These are phyloP conservation scores for Iris pallida DNA, from an alignment of 116 monocot species.

Conservation along the genomic window DNA sequence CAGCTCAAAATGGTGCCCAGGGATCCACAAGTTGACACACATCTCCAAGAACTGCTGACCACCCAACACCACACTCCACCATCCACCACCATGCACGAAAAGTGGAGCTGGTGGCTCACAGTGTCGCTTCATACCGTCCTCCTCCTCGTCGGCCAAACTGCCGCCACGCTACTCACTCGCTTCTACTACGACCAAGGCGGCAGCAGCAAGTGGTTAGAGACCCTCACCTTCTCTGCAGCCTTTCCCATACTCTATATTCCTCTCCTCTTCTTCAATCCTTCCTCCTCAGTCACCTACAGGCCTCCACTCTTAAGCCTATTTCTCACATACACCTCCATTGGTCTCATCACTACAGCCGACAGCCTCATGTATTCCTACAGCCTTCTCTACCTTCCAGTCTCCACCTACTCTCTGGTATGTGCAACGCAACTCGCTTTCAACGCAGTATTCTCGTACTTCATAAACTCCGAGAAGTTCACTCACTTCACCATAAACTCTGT, in stretches of 20 bases:
- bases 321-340: conserved; percentile 11
- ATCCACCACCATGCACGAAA: background rate
- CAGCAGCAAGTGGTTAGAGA: conserved; percentile 34
- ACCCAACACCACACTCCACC: background rate
- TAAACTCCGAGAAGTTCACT: conserved; percentile 69
- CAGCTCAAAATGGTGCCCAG: too few relatives aligned
- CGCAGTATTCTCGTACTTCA: conserved; percentile 59
- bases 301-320: background rate
- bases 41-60: background rate
- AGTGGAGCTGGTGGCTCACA: conserved; percentile 24
- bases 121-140: conserved; percentile 20
- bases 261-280: conserved; percentile 4
- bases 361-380: conserved; percentile 62
- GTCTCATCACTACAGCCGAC: conserved; percentile 18
- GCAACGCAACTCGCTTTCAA: conserved; percentile 79
- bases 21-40: background rate
- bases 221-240: conserved; percentile 21
- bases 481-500: conserved; percentile 58
- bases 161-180: conserved; percentile 25
- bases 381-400: conserved; percentile 71
- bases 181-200: conserved; percentile 35
- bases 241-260: conserved; percentile 20
- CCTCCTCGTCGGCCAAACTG: conserved; percentile 26
- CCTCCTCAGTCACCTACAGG: background rate
- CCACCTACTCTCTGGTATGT: conserved; percentile 77